Evolutionary conservation across 2,329 filamentous ascomycete genomes (phyloP).

Genomic region (Zymoseptoria ardabiliae): DNA sequence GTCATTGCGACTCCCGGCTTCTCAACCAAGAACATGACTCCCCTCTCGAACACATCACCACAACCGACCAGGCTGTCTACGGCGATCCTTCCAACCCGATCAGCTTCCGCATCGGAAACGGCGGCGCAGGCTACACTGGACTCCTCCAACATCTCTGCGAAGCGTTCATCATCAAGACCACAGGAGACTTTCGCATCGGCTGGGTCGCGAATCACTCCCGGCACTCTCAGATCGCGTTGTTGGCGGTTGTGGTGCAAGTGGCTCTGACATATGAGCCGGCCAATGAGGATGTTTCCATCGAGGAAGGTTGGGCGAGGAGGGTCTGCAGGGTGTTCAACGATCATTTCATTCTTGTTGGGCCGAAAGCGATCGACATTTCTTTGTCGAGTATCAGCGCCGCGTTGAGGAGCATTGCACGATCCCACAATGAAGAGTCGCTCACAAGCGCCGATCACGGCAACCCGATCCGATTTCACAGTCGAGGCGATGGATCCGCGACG

Average conservation of each 20-base stretch:
- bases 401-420: slow-evolving; percentile 3
- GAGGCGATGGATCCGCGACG: slow-evolving; percentile 20
- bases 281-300: slow-evolving; percentile 15
- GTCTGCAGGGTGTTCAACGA: slow-evolving; percentile 18
- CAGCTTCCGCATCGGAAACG: slow-evolving; percentile 20
- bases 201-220: slow-evolving; percentile 21
- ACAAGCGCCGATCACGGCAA: background rate
- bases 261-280: slow-evolving; percentile 22
- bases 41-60: slow-evolving; percentile 5
- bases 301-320: slow-evolving; percentile 16
- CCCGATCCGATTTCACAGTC: slow-evolving; percentile 12
- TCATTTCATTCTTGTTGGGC: slow-evolving; percentile 21
- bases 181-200: slow-evolving; percentile 14
- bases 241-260: slow-evolving; percentile 18
- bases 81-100: slow-evolving; percentile 11
- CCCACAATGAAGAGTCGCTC: background rate
- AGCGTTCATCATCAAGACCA: slow-evolving; percentile 9
- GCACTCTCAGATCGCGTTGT: slow-evolving; percentile 19
- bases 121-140: slow-evolving; percentile 21
- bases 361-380: background rate
- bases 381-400: background rate
- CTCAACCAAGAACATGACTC: slow-evolving; percentile 2
- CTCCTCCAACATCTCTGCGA: slow-evolving; percentile 12
- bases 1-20: slow-evolving; percentile 8
- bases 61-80: slow-evolving; percentile 10